Evolutionary conservation across 345 rosid species (phyloP).

Genomic region (Ceriops zippeliana): DNA sequence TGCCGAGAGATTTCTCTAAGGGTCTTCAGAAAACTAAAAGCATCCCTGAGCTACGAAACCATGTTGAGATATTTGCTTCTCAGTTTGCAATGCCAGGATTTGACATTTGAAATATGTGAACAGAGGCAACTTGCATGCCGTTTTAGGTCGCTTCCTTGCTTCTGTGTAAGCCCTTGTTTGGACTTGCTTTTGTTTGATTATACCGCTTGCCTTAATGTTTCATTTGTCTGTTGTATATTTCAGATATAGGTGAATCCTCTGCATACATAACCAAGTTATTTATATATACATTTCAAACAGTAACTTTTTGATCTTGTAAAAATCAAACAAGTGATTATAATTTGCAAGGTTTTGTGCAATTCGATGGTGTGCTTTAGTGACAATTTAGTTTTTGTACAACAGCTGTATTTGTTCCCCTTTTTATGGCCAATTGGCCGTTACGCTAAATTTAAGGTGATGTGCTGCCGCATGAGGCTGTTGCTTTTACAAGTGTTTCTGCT

Average conservation of each 20-base stretch:
- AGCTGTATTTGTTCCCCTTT: not conserved
- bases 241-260: slow-evolving; percentile 1
- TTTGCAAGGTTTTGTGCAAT: not conserved
- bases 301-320: slow-evolving; percentile 15
- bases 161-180: slow-evolving; percentile 9
- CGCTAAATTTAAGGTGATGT: not conserved
- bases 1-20: slow-evolving; percentile 14
- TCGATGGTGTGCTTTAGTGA: too few relatives aligned
- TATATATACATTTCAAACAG: not conserved
- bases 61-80: slow-evolving; percentile 24
- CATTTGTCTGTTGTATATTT: slow-evolving; percentile 24
- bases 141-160: slow-evolving; percentile 8
- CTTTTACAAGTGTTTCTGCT: not conserved
- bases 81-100: slow-evolving; percentile 31
- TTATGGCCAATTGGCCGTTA: not conserved
- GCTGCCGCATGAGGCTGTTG: not conserved
- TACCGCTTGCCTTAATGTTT: not conserved
- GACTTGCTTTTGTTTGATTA: too few relatives aligned
- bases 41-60: slow-evolving; percentile 21
- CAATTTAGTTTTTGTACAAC: not conserved
- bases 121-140: slow-evolving; percentile 7
- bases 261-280: slow-evolving; percentile 3
- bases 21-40: slow-evolving; percentile 17
- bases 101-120: slow-evolving; percentile 19
- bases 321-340: slow-evolving; percentile 7